Base-by-base conservation (phyloP, 192 early-diverging fungal species). In the Podila clonocystis region DNA sequence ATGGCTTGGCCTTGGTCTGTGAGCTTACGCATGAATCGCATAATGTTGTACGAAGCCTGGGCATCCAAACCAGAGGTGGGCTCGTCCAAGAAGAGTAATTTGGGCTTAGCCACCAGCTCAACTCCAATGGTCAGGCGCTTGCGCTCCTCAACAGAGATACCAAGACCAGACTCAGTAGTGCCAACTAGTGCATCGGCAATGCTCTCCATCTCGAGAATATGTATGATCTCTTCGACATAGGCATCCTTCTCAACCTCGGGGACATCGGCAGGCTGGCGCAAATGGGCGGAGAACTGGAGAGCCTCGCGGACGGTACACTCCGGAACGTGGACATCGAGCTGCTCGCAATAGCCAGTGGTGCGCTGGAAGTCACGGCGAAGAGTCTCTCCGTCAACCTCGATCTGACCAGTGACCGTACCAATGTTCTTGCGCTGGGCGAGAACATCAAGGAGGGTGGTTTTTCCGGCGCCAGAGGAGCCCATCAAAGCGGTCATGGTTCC, bases 81-180 rank as follows among this genome's bases (percentile, higher is more conserved):
- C 75, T 94, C 96, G 82, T 96, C 95, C 52, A 97, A 84, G 88
- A 98, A 94, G 45, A 98, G 88, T 38, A 93, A 83, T 70, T 91
- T 90, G 31, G 93, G 91, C 85, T 92, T 86, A 30, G 94, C 88
- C 26, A 96, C 90, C 34, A 97, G 87, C 80, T 97, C 95, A 59
- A 93, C 86, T 49, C 90, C 96, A 58, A 98, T 95, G 9, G 93
- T 94, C 26, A 97, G 89, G 45, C 95, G 91, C 77, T 95, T 93
- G 84, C 93, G 94, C 80, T 97, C 94, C 68, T 94, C 95, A 2
- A 95, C 91, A 20, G 92, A 93, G 58, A 97, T 94, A 73, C 95
- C 95, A 73, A 92, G 82, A 63, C 87, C 87, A 20, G 88, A 83
- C 58, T 92, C 92, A 5, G 90, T 84, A 52, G 90, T 85, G 65